Evolutionary conservation across 352 stramenopile genomes (phyloP), one percentile per base, ranked within the genome.

Genomic region (Phytopythium sindhum): DNA sequence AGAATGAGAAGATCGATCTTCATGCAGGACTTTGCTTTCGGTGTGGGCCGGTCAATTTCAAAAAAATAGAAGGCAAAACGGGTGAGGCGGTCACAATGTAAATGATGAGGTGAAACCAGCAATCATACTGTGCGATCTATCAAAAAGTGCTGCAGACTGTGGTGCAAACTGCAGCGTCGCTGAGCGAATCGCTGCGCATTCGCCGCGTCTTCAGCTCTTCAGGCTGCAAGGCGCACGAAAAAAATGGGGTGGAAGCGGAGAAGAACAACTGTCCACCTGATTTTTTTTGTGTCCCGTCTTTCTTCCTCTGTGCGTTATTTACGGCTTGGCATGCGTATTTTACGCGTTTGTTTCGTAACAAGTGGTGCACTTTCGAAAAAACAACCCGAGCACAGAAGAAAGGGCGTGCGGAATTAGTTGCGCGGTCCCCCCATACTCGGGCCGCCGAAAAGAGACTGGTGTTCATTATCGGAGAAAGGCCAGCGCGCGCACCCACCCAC

Each of bases 341-440:
- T 11, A 48, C 23, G 9, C 26, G 23, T 54, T 15, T 9, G 26
- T 33, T 37, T 37, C 24, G 24, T 10, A 14, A 19, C 17, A 57
- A 57, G 7, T 35, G 26, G 26, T 57, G 28, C 50, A 26, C 23
- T 57, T 33, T 41, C 28, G 23, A 45, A 7, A 24, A 7, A 24
- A 67, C 61, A 51, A 62, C n/a, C n/a, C n/a, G n/a, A n/a, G n/a
- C n/a, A n/a, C n/a, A 68, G 41, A 59, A 64, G 37, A 44, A 29
- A 15, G 41, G 57, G 23, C 33, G 21, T 7, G 12, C 51, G 24
- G 29, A 39, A 57, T 57, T 29, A 57, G 51, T 42, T 57, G 51
- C 51, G 42, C 35, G 35, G 59, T 33, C 23, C 28, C 51, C 51
- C 42, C 51, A 28, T 29, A 57, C 21, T n/a, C 4, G 6, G 47